Percentiles rank a stretch among this genome's conserved stretches.
Conservation (phyloP, 306 rosid species). For the Begonia peltatifolia region DNA sequence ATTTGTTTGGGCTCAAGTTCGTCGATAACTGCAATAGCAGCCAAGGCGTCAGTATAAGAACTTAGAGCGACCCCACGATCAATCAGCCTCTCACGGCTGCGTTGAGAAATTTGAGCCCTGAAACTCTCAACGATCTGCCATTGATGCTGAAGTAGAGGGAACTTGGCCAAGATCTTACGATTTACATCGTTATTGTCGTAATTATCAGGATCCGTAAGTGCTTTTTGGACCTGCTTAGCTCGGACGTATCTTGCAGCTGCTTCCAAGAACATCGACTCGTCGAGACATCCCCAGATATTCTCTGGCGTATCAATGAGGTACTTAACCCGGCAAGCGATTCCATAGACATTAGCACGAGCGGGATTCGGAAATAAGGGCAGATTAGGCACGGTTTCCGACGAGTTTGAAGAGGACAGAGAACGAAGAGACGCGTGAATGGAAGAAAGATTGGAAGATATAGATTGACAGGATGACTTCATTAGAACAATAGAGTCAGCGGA, state of each 20-base stretch:
- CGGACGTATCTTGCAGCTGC: slow-evolving; percentile 72
- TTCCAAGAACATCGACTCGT: slow-evolving; percentile 89
- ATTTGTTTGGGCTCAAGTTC: slow-evolving; percentile 58
- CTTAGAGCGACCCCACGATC: slow-evolving; percentile 49
- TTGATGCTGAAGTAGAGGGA: slow-evolving; percentile 85
- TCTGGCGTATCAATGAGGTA: slow-evolving; percentile 86
- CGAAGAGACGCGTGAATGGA: slow-evolving; percentile 39
- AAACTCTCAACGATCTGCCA: slow-evolving; percentile 98
- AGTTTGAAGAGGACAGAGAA: slow-evolving; percentile 48
- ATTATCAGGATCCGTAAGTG: slow-evolving; percentile 1
- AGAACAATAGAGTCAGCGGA: slow-evolving; percentile 88
- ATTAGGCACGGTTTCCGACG: slow-evolving; percentile 19
- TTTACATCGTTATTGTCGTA: slow-evolving; percentile 15
- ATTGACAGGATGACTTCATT: slow-evolving; percentile 52
- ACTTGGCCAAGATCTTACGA: slow-evolving; percentile 43
- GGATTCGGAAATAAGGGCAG: slow-evolving; percentile 16
- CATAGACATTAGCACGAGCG: slow-evolving; percentile 37
- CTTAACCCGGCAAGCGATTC: slow-evolving; percentile 81
- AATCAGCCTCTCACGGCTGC: slow-evolving; percentile 63
- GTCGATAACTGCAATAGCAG: slow-evolving; percentile 69
- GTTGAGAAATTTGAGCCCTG: slow-evolving; percentile 85
- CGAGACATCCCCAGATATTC: slow-evolving; percentile 95
- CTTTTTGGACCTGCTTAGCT: slow-evolving; percentile 60
- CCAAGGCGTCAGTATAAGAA: slow-evolving; percentile 73
- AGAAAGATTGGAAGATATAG: slow-evolving; percentile 62